Conservation (phyloP, 345 rosid species). For the Erodium maritimum region DNA sequence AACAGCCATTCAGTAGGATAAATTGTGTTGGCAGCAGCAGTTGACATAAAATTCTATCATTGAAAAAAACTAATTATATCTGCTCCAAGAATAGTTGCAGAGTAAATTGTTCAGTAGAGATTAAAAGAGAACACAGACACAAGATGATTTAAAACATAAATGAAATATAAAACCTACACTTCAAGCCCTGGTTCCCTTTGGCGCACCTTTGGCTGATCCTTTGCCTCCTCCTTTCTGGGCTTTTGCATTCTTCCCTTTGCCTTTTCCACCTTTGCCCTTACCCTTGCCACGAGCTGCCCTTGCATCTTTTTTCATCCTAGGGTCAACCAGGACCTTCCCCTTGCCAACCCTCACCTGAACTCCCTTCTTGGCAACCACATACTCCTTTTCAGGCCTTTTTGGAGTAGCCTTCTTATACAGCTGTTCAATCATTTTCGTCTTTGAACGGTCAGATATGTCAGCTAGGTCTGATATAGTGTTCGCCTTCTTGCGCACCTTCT, state of each 20-base stretch:
- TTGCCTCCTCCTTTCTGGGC: slow-evolving; percentile 25
- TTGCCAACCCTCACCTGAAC: slow-evolving; percentile 67
- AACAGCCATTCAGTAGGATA: too few species aligned
- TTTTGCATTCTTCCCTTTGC: slow-evolving; percentile 44
- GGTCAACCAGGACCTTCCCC: slow-evolving; percentile 80
- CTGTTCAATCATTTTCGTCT: slow-evolving; percentile 72
- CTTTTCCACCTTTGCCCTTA: slow-evolving; percentile 34
- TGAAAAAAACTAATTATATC: too few species aligned
- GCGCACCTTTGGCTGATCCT: slow-evolving; percentile 26
- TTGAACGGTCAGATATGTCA: slow-evolving; percentile 67
- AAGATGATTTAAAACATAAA: too few species aligned
- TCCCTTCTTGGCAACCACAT: slow-evolving; percentile 87
- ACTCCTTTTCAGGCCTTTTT: slow-evolving; percentile 60
- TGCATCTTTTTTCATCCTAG: slow-evolving; percentile 72
- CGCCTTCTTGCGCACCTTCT: slow-evolving; percentile 87
- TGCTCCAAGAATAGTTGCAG: too few species aligned
- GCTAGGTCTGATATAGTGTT: slow-evolving; percentile 63
- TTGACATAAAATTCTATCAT: too few species aligned
- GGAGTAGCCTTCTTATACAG: slow-evolving; percentile 72
- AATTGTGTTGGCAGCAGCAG: too few species aligned
- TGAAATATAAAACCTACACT: too few species aligned
- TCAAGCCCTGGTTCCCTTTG: slow-evolving; percentile 27
- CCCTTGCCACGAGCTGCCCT: slow-evolving; percentile 37
- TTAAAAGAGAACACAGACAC: too few species aligned
- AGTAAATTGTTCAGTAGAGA: too few species aligned